These are phyloP conservation scores for Circinella umbellata DNA, from an alignment of 371 early-diverging fungal genomes.

Conservation along the genomic window DNA sequence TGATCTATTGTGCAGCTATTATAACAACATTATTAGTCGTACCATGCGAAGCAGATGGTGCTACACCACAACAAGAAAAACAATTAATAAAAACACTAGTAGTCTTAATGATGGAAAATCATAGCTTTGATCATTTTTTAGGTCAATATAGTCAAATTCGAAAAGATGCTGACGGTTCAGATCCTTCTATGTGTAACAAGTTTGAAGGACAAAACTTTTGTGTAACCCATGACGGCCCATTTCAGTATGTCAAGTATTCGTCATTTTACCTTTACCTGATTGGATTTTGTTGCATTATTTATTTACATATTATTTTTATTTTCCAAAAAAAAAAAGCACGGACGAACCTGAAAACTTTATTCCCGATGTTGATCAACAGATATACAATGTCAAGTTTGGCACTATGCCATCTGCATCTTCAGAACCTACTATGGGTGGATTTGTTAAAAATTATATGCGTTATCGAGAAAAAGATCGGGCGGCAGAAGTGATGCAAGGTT, in stretches of 20 bases:
- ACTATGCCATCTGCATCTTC: background rate
- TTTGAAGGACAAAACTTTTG: slow-evolving; percentile 14
- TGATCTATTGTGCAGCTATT: background rate
- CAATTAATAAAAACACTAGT: slow-evolving; percentile 20
- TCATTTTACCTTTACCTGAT: background rate
- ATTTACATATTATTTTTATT: background rate
- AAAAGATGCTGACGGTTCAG: slow-evolving; percentile 20
- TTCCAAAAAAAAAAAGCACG: slow-evolving; percentile 11
- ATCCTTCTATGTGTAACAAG: slow-evolving; percentile 22
- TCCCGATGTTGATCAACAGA: slow-evolving; percentile 26
- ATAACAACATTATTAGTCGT: too few relatives aligned
- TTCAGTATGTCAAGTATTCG: slow-evolving; percentile 17
- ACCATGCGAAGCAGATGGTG: background rate
- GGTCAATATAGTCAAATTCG: slow-evolving; percentile 21
- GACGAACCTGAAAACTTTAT: slow-evolving; percentile 29
- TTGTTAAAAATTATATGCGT: slow-evolving; percentile 19
- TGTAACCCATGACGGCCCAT: slow-evolving; percentile 23
- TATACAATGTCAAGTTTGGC: slow-evolving; percentile 17
- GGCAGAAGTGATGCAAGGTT: slow-evolving; percentile 23
- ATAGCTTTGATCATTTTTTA: slow-evolving; percentile 31
- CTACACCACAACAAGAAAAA: too few relatives aligned
- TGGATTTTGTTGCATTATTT: background rate
- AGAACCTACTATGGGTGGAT: slow-evolving; percentile 26
- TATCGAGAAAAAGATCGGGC: slow-evolving; percentile 12
- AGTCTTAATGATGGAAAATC: slow-evolving; percentile 38